Base-by-base conservation (phyloP, 768 basidiomycete species). In the Gymnopilus dilepis region DNA sequence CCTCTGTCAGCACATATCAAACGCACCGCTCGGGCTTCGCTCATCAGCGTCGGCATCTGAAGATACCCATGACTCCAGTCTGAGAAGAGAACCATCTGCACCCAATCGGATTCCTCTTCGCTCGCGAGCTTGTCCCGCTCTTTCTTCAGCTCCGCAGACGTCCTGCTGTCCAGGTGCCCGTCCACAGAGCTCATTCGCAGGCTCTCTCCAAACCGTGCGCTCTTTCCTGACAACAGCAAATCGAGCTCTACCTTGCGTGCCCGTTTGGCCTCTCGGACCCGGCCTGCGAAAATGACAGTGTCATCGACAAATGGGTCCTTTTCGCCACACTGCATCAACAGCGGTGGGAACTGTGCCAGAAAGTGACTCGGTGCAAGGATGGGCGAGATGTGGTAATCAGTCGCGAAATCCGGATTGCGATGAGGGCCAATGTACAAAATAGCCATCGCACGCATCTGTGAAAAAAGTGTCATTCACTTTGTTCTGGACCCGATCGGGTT, bases 361-460 rank as follows among this genome's bases (percentile, higher is more conserved):
- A 98, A 80, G 56, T 86, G 80, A 51, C 82, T 79, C 4, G 97
- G 97, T 6, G 96, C 86, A 52, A 99, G 84, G 68, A 99, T 91
- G 1, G 97, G 97, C 17, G 97, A 98, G 66, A 99, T 88, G 77
- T 94, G 90, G 76, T 98, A 99, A 79, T 99, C 96, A 17, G 90
- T 91, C 58, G 87, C 86, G 73, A 99, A 96, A 74, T 99, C 95
- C 6, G 97, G 97, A 72, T 94, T 91, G 54, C 89, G 90, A 69
- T 92, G 86, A 0, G 97, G 97, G 1, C 97, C 97, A 61, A 99
- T 91, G 77, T 97, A 97, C 64, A 97, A 78, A 70, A 97, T 96
- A 3, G 97, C 97, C 97, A 99, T 99, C 0, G 97, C 96, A 34
- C 97, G 92, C 94, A 98, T 98, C 97, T 99, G 68, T n/a, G 43